phyloP scores from a whole-genome alignment of 108 stramenopile species.

The Fragilariopsis cylindrus region DNA sequence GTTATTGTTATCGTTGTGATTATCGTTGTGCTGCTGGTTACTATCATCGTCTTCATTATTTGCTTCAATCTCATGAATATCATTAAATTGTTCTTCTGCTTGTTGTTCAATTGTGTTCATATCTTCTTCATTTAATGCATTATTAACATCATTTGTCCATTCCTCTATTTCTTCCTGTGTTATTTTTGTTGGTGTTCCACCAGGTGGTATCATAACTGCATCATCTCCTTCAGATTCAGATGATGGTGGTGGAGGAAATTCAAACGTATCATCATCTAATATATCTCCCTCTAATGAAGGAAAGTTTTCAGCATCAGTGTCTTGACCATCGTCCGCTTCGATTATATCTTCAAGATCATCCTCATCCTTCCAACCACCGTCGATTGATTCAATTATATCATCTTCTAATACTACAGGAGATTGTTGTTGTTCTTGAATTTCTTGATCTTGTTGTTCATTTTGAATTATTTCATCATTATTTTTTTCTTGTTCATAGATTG shows the following conservation, averaged over 20 bases:
- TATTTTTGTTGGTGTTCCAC: background rate
- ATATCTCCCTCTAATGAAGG: background rate
- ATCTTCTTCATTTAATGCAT: background rate
- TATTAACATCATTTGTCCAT: conserved; percentile 4
- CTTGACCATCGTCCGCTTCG: background rate
- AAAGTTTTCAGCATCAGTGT: background rate
- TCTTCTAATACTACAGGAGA: background rate
- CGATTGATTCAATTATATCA: background rate
- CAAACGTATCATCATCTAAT: background rate
- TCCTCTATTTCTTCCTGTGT: background rate
- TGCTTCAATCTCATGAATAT: background rate
- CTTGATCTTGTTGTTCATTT: background rate
- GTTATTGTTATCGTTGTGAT: too few relatives aligned
- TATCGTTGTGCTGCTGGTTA: too few relatives aligned
- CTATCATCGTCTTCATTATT: background rate
- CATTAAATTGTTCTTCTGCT: background rate
- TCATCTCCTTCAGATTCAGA: background rate
- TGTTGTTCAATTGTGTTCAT: background rate
- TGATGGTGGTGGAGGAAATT: background rate
- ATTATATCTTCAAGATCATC: background rate
- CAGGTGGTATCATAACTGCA: too few relatives aligned
- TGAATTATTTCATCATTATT: background rate
- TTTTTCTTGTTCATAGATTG: background rate
- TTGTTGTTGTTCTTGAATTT: background rate
- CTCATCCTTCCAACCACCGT: background rate